Evolutionary conservation across 2,329 filamentous ascomycete genomes (phyloP), one percentile per base, ranked within the genome.

Genomic region (Xylariaceae sp.): DNA sequence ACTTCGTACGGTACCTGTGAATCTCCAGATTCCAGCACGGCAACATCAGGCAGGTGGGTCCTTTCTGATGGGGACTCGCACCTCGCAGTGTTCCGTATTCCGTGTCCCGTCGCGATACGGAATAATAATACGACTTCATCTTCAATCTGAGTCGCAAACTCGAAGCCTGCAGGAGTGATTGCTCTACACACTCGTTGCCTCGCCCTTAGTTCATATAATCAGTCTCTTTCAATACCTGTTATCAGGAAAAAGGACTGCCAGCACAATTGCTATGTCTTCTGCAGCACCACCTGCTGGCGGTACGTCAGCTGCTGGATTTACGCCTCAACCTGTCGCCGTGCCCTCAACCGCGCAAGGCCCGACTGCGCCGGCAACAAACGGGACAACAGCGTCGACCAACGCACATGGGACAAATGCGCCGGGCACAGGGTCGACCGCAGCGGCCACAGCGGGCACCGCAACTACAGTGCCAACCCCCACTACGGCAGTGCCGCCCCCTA

Each of bases 381-480:
- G 61, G 10, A 52, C 62, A 17, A 56, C 55, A 17, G 15, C 11
- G 17, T 34, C 45, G 39, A 34, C 51, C 45, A 39, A 42, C 7
- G 73, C 57, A 30, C 23, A 30, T 30, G 23, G 23, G 15, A 64
- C 56, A 23, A 58, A 63, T 2, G 52, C 66, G 4, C 62, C 64
- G 30, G 39, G 17, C 58, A 45, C 35, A 49, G 2, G 65, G 4
- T 62, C 53, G 45, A 44, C 59, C 2, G 44, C 64, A 8, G 61
- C 62, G 39, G 30, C 66, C 4, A 68, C 75, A 23, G 63, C 74
- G 6, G 61, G 72, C 30, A 62, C 75, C 2, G 67, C 74, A 23
- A 37, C 44, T 6, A 45, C 37, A 42, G 37, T 13, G 39, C 35
- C 58, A 45, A 47, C 53, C 2, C 73, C 57, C 17, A 64, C 57